These are phyloP conservation scores for Hypoxylon rubiginosum DNA, from an alignment of 2,329 filamentous ascomycete species.

Conservation along the genomic window DNA sequence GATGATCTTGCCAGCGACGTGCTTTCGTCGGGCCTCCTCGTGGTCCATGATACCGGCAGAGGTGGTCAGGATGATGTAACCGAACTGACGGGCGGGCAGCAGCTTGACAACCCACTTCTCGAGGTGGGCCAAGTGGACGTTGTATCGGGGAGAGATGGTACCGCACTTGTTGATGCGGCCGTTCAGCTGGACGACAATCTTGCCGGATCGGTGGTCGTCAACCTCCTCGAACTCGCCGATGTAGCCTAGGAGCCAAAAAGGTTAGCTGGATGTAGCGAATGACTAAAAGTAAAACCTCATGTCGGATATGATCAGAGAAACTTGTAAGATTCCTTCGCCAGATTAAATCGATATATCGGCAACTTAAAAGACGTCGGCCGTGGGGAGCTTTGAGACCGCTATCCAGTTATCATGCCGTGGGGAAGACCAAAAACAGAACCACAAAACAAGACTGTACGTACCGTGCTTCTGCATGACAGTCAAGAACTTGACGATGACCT, in stretches of 20 bases:
- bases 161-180: conserved; percentile 99
- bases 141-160: conserved; percentile 99
- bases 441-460: conserved; percentile 68
- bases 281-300: conserved; percentile 93
- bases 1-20: conserved; percentile 99
- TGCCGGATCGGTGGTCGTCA: conserved; percentile 99
- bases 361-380: conserved; percentile 99
- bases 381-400: conserved; percentile 82
- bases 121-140: conserved; percentile 95
- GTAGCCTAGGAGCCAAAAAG: conserved; percentile 76
- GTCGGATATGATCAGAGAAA: conserved; percentile 78
- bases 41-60: conserved; percentile 99
- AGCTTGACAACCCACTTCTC: conserved; percentile 99
- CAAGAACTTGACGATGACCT: conserved; percentile 99
- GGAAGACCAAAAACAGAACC: conserved; percentile 32
- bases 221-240: conserved; percentile 99
- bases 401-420: conserved; percentile 99
- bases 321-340: conserved; percentile 94
- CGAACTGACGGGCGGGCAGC: conserved; percentile 99
- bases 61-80: conserved; percentile 98
- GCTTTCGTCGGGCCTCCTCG: conserved; percentile 99
- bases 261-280: conserved; percentile 85
- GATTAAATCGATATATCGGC: conserved; percentile 87
- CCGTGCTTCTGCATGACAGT: conserved; percentile 99
- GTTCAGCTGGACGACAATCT: conserved; percentile 99